Evolutionary conservation across 2,329 filamentous ascomycete species (phyloP), one percentile per base, ranked within the genome.

Genomic region (Colletotrichum lini): DNA sequence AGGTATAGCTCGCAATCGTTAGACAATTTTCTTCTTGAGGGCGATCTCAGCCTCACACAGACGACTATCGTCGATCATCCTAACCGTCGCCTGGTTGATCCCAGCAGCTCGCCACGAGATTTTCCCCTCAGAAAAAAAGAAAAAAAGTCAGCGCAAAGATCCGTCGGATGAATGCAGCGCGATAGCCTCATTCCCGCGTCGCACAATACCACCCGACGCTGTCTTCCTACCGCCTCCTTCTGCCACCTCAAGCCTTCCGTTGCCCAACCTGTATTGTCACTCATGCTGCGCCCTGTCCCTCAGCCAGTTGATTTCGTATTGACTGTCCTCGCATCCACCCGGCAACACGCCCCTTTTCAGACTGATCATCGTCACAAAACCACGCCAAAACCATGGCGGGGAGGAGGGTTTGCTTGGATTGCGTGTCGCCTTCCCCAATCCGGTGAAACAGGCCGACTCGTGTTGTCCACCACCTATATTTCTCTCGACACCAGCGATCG

Each of bases 41-140:
- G 15, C 66, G 53, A 72, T 70, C 52, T 70, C 70, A 70, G 70
- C 66, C 60, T 72, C 70, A 62, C 49, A 52, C 67, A 44, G 59
- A 60, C 54, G 54, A 70, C 44, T 44, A 57, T 57, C 45, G 54
- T 70, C 60, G 70, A 70, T 72, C 67, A 66, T 70, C 67, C 66
- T 61, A 66, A 65, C 42, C 38, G 45, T 38, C 54, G 30, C 66
- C 49, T 70, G 60, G 60, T 66, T 70, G 60, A 70, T 66, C 70
- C 60, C 70, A 54, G 70, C 50, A 70, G 35, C 40, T 65, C 44
- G 38, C 54, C 70, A 62, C 50, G 54, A 66, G 60, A 62, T 57
- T 45, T n/a, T 58, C 65, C 35, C n/a, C 35, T 68, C 45, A 18
- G 30, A 40, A 59, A 30, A 56, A 38, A n/a, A 45, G n/a, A 38